These are phyloP conservation scores for Corchorus olitorius DNA, from an alignment of 345 rosid species.

Conservation along the genomic window DNA sequence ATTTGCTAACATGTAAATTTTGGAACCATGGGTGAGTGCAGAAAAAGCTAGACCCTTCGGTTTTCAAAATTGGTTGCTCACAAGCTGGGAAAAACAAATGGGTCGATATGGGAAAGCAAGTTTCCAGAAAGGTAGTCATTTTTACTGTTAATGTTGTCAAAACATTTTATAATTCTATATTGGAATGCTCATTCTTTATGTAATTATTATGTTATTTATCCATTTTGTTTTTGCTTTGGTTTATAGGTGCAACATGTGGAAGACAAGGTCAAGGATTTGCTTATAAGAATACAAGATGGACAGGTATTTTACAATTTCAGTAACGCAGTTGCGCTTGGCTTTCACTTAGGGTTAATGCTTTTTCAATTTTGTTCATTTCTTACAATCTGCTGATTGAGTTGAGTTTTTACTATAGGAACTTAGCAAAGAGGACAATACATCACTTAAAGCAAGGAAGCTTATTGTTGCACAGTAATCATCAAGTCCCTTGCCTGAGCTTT, in stretches of 20 bases:
- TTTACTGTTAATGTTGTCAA: background rate
- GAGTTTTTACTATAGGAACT: slow-evolving; percentile 51
- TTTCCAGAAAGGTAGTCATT: slow-evolving; percentile 81
- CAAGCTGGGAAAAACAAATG: slow-evolving; percentile 88
- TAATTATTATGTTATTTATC: background rate
- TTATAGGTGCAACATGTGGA: slow-evolving; percentile 81
- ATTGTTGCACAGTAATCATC: slow-evolving; percentile 59
- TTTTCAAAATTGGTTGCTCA: slow-evolving; percentile 71
- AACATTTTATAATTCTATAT: background rate
- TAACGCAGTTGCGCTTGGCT: too few relatives aligned
- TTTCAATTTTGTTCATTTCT: background rate
- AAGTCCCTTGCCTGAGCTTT: background rate
- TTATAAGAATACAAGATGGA: slow-evolving; percentile 56
- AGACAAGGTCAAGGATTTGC: slow-evolving; percentile 69
- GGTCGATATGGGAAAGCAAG: slow-evolving; percentile 87
- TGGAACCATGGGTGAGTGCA: slow-evolving; percentile 37
- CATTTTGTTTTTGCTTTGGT: background rate
- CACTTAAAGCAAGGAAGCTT: slow-evolving; percentile 85
- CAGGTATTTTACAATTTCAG: slow-evolving; percentile 38
- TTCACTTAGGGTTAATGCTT: background rate
- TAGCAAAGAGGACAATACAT: slow-evolving; percentile 51
- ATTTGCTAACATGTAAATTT: slow-evolving; percentile 9
- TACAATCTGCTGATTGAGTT: slow-evolving; percentile 11
- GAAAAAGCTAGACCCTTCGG: slow-evolving; percentile 63
- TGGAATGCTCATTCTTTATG: background rate